Percentiles rank a stretch among this genome's conserved stretches.
These are phyloP conservation scores for Aspergillus sclerotioniger DNA, from an alignment of 495 filamentous ascomycete species.

Conservation along the genomic window DNA sequence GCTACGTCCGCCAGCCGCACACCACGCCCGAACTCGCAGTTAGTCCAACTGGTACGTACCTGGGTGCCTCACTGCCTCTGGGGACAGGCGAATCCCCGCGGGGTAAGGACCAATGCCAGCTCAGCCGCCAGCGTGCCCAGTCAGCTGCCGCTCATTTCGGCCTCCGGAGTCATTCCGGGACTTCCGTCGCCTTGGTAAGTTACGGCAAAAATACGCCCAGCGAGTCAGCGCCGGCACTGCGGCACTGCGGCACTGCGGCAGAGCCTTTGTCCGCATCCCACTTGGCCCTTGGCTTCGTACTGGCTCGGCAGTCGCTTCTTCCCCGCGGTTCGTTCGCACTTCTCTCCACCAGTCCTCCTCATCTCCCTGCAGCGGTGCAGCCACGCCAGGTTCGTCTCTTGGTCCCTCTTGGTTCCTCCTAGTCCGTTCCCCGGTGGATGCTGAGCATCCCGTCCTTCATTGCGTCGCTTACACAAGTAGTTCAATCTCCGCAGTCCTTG, in stretches of 20 bases:
- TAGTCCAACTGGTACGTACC: no score
- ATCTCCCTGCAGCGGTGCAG: neutral
- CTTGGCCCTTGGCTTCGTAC: neutral
- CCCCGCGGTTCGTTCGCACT: neutral
- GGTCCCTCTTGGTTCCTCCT: neutral
- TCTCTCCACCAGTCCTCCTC: neutral
- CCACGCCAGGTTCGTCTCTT: neutral
- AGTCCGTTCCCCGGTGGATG: no score
- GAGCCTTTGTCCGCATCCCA: constrained; percentile 4
- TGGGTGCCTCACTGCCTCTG: neutral
- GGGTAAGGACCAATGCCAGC: constrained; percentile 15
- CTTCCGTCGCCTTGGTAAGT: neutral
- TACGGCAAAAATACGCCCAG: neutral
- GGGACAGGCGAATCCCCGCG: constrained; percentile 21
- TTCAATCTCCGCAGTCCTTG: neutral
- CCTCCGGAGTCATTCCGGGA: no score
- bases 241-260: neutral
- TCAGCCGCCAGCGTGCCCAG: neutral
- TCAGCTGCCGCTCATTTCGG: neutral
- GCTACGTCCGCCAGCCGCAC: no score
- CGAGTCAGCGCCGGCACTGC: neutral
- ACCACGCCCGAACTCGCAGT: no score
- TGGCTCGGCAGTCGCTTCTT: neutral
- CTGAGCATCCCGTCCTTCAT: no score
- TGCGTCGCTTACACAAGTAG: no score